These are phyloP conservation scores for Chrysoporthe deuterocubensis DNA, from an alignment of 2,329 filamentous ascomycete species.

Conservation along the genomic window DNA sequence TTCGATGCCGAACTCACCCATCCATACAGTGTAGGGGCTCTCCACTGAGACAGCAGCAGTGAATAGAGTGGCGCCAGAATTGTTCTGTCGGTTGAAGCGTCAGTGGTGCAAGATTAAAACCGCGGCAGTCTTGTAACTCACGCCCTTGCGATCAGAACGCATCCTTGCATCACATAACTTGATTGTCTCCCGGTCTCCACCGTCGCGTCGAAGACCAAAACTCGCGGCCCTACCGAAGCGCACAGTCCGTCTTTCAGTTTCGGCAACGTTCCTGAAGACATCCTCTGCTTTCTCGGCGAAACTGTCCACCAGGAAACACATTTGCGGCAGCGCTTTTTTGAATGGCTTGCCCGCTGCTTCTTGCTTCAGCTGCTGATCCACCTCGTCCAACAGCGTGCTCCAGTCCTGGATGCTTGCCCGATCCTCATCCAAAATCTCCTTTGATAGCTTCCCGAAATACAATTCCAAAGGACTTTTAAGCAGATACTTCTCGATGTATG, in stretches of 20 bases:
- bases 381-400: conserved; percentile 51
- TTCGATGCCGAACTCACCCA: conserved; percentile 58
- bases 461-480: conserved; percentile 66
- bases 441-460: conserved; percentile 58
- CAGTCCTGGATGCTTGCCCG: conserved; percentile 42
- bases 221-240: conserved; percentile 63
- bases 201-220: conserved; percentile 39
- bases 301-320: conserved; percentile 67
- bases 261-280: conserved; percentile 70
- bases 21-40: conserved; percentile 26
- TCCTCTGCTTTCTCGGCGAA: conserved; percentile 60
- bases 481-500: conserved; percentile 77
- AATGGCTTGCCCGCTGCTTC: conserved; percentile 50
- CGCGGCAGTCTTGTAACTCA: conserved; percentile 33
- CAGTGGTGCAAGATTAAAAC: neutral
- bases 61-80: conserved; percentile 40
- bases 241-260: conserved; percentile 70
- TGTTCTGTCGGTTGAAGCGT: conserved; percentile 14
- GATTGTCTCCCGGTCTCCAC: conserved; percentile 8
- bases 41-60: conserved; percentile 48
- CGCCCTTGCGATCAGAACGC: conserved; percentile 42
- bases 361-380: conserved; percentile 54
- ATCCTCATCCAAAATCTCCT: conserved; percentile 38
- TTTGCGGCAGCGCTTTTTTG: conserved; percentile 58
- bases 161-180: conserved; percentile 57